A percentile compares a stretch with the other conserved stretches of the same genome.
phyloP scores from a whole-genome alignment of 306 rosid genomes.

The Pyrus betulifolia region DNA sequence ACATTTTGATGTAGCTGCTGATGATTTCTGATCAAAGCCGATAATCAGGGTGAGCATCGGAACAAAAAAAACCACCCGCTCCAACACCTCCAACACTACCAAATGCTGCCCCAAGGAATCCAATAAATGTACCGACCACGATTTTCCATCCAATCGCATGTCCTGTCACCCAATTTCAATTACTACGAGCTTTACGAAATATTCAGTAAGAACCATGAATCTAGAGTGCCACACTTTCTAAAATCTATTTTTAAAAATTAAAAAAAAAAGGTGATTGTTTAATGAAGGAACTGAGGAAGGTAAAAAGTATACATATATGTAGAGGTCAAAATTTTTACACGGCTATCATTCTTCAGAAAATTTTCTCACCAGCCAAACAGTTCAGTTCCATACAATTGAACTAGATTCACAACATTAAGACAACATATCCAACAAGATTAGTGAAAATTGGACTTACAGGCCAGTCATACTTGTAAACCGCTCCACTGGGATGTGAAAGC shows the following conservation, averaged over 20 bases:
- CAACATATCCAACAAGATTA: neutral
- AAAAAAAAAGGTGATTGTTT: neutral
- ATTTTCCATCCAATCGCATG: slow-evolving; percentile 57
- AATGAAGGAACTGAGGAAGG: neutral
- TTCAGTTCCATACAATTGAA: neutral
- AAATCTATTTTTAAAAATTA: neutral
- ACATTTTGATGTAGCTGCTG: slow-evolving; percentile 68
- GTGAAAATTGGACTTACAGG: slow-evolving; percentile 31
- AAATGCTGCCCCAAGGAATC: slow-evolving; percentile 70
- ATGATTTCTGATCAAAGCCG: slow-evolving; percentile 66
- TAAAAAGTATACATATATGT: neutral
- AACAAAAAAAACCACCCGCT: slow-evolving; percentile 75
- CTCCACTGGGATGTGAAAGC: slow-evolving; percentile 29
- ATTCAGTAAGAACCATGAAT: neutral
- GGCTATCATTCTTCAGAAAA: neutral
- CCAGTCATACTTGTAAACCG: slow-evolving; percentile 51
- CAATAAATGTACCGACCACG: slow-evolving; percentile 37
- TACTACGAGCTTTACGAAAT: neutral
- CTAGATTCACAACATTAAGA: neutral
- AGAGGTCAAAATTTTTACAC: neutral
- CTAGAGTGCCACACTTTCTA: neutral
- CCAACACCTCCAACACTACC: slow-evolving; percentile 74
- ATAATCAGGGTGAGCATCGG: slow-evolving; percentile 66
- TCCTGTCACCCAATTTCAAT: slow-evolving; percentile 33
- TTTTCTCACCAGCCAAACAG: neutral